Percentiles rank a stretch among this genome's conserved stretches.
Conservation (phyloP, 2,329 filamentous ascomycete species). For the Leptographium procerum region DNA sequence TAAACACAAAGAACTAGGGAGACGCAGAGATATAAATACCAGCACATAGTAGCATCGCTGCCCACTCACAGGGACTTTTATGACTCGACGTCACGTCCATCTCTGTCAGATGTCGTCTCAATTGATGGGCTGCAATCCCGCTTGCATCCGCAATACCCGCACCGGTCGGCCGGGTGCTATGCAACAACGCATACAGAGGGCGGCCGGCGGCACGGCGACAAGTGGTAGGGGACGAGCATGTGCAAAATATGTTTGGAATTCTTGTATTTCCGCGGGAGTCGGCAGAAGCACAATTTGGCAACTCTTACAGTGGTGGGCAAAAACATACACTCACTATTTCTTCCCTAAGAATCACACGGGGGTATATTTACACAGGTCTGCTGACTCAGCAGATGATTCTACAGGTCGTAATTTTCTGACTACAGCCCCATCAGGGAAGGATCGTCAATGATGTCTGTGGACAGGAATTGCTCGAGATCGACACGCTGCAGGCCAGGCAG, state of each 20-base stretch:
- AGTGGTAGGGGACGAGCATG: too few species aligned
- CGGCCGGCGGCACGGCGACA: too few species aligned
- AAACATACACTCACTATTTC: neutral
- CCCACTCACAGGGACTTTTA: too few species aligned
- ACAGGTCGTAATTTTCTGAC: too few species aligned
- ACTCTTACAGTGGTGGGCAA: too few species aligned
- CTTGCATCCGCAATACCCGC: neutral
- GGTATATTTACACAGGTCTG: neutral
- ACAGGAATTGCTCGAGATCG: slow-evolving; percentile 30
- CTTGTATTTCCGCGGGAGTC: too few species aligned
- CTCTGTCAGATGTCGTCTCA: neutral
- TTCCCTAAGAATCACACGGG: neutral
- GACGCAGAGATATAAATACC: too few species aligned
- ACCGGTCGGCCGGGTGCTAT: neutral
- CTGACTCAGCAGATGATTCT: neutral
- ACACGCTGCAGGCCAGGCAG: slow-evolving; percentile 30
- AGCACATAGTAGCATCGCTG: too few species aligned
- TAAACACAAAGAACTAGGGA: too few species aligned
- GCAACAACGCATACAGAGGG: too few species aligned
- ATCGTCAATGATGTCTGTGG: slow-evolving; percentile 6
- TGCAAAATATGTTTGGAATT: too few species aligned
- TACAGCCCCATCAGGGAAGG: neutral
- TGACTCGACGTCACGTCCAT: neutral
- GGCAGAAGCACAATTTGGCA: too few species aligned
- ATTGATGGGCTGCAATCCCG: neutral